phyloP scores from a whole-genome alignment of 352 stramenopile species.

The Peronospora tabacina region DNA sequence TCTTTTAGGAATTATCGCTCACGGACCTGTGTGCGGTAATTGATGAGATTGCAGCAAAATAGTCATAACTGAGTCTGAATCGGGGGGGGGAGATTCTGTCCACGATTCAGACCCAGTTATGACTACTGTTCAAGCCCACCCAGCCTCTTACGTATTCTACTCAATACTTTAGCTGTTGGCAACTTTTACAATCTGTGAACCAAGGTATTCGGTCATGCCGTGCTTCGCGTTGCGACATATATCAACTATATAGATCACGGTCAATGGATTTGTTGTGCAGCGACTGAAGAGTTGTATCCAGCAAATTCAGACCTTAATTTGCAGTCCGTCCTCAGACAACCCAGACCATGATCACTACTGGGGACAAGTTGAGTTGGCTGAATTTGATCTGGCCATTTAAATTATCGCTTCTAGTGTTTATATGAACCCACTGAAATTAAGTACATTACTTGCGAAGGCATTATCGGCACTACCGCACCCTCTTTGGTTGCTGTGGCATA shows the following conservation, averaged over 20 bases:
- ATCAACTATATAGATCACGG: not conserved
- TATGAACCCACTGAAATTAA: not conserved
- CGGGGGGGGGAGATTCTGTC: not conserved
- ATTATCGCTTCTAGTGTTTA: not conserved
- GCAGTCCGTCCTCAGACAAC: not conserved
- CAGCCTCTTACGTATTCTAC: not conserved
- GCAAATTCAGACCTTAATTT: not conserved
- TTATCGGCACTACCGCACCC: not conserved
- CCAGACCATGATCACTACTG: not conserved
- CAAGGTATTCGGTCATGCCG: not conserved
- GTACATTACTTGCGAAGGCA: not conserved
- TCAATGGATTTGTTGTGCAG: not conserved
- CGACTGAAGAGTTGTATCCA: not conserved
- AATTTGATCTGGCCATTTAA: not conserved
- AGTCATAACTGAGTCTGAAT: no score
- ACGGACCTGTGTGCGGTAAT: not conserved
- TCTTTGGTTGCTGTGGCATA: not conserved
- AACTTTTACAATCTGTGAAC: not conserved
- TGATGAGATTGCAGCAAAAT: not conserved
- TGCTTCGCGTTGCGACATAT: not conserved
- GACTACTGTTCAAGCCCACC: not conserved
- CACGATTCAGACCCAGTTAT: not conserved
- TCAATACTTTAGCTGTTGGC: not conserved
- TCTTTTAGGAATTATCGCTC: not conserved
- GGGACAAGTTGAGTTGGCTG: not conserved